Evolutionary conservation across 805 yeast genomes (phyloP), one percentile per base, ranked within the genome.

Genomic region (Lachancea waltii): DNA sequence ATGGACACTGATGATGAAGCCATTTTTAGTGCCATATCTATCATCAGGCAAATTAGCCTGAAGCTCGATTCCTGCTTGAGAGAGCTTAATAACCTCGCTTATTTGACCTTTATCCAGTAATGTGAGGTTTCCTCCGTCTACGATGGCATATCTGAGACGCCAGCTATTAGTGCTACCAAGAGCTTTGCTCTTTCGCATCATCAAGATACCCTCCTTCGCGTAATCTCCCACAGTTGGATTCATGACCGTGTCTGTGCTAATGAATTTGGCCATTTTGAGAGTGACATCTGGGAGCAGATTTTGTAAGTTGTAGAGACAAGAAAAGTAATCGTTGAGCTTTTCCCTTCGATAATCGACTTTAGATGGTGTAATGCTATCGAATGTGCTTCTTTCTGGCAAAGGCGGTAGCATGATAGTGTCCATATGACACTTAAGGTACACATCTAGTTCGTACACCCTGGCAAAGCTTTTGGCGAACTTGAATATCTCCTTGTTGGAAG

Each of bases 91-190:
- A 18, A 67, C 66, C 44, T 83, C 89, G 9, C 73, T 46, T 10
- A 72, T 45, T 7, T 67, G 57, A 2, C 83, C 83, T 18, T 52
- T 46, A 28, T 83, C 90, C 46, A 66, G 73, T 16, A 81, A 65
- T 37, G 73, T 74, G 35, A 83, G 61, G 21, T 54, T 59, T 3
- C 78, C 75, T 0, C 81, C 80, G 42, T 77, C 81, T 14, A 81
- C 68, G 30, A 75, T 75, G 56, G 82, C 81, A 69, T 81, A 80
- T 35, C 85, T 62, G 4, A 76, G 69, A 51, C 77, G 80, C 94
- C 94, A 83, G 19, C 63, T 65, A 22, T 67, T 64, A 3, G 81
- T 81, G 38, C 79, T 62, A 7, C 85, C 81, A 49, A 61, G 31
- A 5, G 65, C 48, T 33, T 61, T 61, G 15, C 80, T 79, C 36